phyloP scores from a whole-genome alignment of 805 yeast genomes.

The Myxozyma mucilagina region DNA sequence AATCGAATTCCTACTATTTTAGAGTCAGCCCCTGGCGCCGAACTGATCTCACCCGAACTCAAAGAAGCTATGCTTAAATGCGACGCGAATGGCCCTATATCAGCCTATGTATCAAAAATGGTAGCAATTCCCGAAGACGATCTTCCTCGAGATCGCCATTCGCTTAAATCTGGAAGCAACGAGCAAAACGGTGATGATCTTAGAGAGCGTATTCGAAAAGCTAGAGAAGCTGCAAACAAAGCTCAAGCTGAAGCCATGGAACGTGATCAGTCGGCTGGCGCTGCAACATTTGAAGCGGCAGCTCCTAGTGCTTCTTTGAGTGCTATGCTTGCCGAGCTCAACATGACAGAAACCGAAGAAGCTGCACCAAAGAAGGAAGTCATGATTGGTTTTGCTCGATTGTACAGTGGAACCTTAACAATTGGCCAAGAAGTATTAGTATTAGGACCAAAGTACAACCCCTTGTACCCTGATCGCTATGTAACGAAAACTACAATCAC shows the following conservation, averaged over 20 bases:
- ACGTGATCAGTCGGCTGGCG: conserved; percentile 32
- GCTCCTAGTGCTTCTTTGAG: conserved; percentile 32
- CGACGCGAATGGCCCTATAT: conserved; percentile 61
- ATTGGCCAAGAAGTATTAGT: conserved; percentile 75
- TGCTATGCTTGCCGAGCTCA: conserved; percentile 29
- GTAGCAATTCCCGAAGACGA: conserved; percentile 81
- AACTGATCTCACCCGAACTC: conserved; percentile 51
- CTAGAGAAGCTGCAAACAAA: conserved; percentile 64
- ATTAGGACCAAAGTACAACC: conserved; percentile 85
- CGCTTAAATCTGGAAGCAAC: not conserved
- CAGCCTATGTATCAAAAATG: conserved; percentile 87
- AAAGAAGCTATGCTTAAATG: conserved; percentile 63
- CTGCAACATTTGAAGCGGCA: conserved; percentile 33
- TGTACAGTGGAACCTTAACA: conserved; percentile 78
- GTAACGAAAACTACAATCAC: conserved; percentile 60
- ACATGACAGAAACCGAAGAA: conserved; percentile 14
- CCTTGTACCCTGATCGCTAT: conserved; percentile 57
- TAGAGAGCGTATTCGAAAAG: conserved; percentile 60
- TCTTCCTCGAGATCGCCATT: conserved; percentile 54
- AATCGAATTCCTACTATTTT: conserved; percentile 69
- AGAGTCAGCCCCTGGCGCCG: conserved; percentile 55
- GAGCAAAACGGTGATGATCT: conserved; percentile 49
- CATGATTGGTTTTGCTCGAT: conserved; percentile 82
- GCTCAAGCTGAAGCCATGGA: conserved; percentile 45
- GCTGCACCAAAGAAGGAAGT: conserved; percentile 51